Percentiles rank a stretch among this genome's conserved stretches.
Conservation (phyloP, 345 rosid species). For the Eucalyptus shirleyi region DNA sequence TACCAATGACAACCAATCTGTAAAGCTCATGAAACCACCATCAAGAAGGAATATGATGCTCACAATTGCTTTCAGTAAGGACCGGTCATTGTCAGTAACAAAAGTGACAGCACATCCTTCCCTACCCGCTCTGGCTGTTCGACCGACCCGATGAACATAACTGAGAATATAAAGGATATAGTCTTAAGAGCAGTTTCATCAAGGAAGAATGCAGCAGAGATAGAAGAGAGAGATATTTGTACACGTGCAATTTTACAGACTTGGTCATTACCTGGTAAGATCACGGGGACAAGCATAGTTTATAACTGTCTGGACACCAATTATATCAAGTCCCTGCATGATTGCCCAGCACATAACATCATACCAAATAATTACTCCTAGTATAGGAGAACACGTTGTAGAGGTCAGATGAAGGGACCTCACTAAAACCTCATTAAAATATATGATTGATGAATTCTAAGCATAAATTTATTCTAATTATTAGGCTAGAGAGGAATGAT, state of each 20-base stretch:
- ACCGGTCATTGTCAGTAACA: slow-evolving; percentile 81
- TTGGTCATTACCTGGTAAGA: slow-evolving; percentile 53
- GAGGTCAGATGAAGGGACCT: background rate
- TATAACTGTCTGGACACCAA: slow-evolving; percentile 95
- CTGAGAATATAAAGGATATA: slow-evolving; percentile 16
- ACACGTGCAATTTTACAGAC: background rate
- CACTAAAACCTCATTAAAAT: background rate
- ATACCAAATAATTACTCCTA: background rate
- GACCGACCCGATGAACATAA: slow-evolving; percentile 93
- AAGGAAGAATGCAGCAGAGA: background rate
- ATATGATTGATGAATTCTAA: background rate
- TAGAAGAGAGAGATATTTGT: background rate
- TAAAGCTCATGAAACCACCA: background rate
- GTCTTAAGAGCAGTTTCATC: background rate
- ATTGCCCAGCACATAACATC: background rate
- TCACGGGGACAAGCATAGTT: slow-evolving; percentile 97
- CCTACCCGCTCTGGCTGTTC: slow-evolving; percentile 98
- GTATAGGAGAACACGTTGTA: background rate
- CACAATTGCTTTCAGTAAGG: slow-evolving; percentile 89
- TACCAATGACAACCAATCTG: background rate
- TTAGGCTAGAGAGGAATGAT: background rate
- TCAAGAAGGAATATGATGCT: slow-evolving; percentile 9
- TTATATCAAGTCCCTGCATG: slow-evolving; percentile 83
- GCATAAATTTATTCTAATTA: background rate
- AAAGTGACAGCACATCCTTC: slow-evolving; percentile 97